A percentile compares a stretch with the other conserved stretches of the same genome.
Conservation (phyloP, 2,329 filamentous ascomycete species). For the Xylariaceae sp. region DNA sequence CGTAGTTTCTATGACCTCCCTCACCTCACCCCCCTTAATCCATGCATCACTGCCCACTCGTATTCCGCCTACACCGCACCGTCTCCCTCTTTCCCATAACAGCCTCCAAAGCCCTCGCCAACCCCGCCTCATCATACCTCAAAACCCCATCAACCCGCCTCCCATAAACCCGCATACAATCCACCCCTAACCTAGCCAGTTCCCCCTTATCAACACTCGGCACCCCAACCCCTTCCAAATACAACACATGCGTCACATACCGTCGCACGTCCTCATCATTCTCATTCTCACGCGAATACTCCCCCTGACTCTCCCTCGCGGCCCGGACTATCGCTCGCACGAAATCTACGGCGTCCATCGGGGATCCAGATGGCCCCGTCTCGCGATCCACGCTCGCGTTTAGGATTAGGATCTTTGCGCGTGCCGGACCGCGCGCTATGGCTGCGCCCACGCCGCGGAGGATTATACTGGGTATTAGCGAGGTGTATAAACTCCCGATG, state of each 20-base stretch:
- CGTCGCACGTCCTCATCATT: neutral
- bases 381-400: slow-evolving; percentile 84
- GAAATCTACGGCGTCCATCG: slow-evolving; percentile 75
- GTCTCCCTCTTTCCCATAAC: slow-evolving; percentile 59
- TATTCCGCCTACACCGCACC: slow-evolving; percentile 42
- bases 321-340: slow-evolving; percentile 73
- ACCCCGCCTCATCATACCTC: slow-evolving; percentile 69
- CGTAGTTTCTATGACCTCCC: neutral
- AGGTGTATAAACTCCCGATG: slow-evolving; percentile 91
- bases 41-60: slow-evolving; percentile 28
- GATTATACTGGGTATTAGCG: slow-evolving; percentile 76
- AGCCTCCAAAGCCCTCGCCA: slow-evolving; percentile 70
- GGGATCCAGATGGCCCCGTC: slow-evolving; percentile 62
- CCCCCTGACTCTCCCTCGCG: slow-evolving; percentile 57
- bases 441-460: slow-evolving; percentile 68
- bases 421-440: slow-evolving; percentile 36
- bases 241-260: slow-evolving; percentile 81
- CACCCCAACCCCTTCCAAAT: slow-evolving; percentile 65
- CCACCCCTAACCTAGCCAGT: slow-evolving; percentile 63
- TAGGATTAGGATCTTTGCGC: slow-evolving; percentile 74
- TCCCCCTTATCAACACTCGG: slow-evolving; percentile 64
- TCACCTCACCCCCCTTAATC: no score
- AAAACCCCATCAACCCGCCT: slow-evolving; percentile 51
- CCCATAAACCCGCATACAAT: slow-evolving; percentile 72
- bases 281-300: slow-evolving; percentile 21